These are phyloP conservation scores for Eimeria praecox DNA, from an alignment of 169 alveolate genomes.

Conservation along the genomic window DNA sequence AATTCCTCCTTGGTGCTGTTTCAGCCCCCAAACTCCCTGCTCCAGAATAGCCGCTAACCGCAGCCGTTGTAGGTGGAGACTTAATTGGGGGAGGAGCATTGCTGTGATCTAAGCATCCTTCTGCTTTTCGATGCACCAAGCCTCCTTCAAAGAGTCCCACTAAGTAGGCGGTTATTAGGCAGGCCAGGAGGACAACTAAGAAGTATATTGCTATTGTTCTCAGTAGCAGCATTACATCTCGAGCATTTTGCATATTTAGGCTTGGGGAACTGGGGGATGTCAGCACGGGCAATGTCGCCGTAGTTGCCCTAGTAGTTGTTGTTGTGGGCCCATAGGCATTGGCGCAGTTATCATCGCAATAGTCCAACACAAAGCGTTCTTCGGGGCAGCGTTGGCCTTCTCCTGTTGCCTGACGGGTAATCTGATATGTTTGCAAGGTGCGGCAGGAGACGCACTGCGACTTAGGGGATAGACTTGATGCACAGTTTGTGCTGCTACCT, in stretches of 20 bases:
- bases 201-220: slow-evolving; percentile 49
- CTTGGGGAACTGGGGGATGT: not conserved
- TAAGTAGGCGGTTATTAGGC: slow-evolving; percentile 47
- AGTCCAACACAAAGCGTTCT: slow-evolving; percentile 10
- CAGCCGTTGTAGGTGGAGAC: not conserved
- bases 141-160: slow-evolving; percentile 60
- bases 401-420: slow-evolving; percentile 60
- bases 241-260: not conserved
- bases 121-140: not conserved
- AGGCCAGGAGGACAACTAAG: slow-evolving; percentile 32
- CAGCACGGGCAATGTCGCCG: not conserved
- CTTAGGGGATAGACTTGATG: slow-evolving; percentile 24
- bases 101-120: not conserved
- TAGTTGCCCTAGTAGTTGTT: slow-evolving; percentile 12
- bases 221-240: slow-evolving; percentile 51
- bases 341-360: slow-evolving; percentile 62
- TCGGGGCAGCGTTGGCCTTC: slow-evolving; percentile 42
- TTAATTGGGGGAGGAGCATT: not conserved
- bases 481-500: slow-evolving; percentile 43
- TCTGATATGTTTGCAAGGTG: slow-evolving; percentile 33
- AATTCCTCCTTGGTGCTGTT: slow-evolving; percentile 1
- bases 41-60: slow-evolving; percentile 1
- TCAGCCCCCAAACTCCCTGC: not conserved
- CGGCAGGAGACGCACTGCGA: slow-evolving; percentile 52
- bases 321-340: slow-evolving; percentile 45